Percentiles rank a stretch among this genome's conserved stretches.
Conservation (phyloP, 1,284 basidiomycete genomes). For the Gymnopus androsaceus region DNA sequence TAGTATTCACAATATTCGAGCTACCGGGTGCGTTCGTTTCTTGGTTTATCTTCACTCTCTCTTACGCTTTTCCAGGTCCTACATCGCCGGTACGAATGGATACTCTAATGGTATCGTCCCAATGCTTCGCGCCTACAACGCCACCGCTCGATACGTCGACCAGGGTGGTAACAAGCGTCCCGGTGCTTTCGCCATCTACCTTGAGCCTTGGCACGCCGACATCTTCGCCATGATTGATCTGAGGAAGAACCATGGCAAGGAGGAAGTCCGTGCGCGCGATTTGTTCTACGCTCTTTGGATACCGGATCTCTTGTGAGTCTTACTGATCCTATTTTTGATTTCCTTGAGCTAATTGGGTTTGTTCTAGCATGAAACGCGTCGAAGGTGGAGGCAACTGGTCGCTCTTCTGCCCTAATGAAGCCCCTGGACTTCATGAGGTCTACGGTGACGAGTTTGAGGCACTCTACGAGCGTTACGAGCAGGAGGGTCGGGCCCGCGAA, state of each 20-base stretch:
- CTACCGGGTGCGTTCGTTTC: conserved; percentile 71
- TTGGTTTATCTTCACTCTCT: conserved; percentile 17
- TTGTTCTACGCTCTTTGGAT: conserved; percentile 99
- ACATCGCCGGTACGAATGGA: conserved; percentile 95
- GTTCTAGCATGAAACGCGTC: conserved; percentile 85
- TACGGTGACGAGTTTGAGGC: conserved; percentile 92
- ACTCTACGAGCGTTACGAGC: conserved; percentile 90
- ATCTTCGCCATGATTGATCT: conserved; percentile 98
- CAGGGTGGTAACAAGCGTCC: conserved; percentile 99
- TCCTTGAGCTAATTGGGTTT: conserved; percentile 9
- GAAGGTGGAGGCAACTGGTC: conserved; percentile 91
- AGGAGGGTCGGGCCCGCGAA: conserved; percentile 86
- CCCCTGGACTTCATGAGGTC: conserved; percentile 88
- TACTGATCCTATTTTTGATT: neutral
- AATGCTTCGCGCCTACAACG: conserved; percentile 98
- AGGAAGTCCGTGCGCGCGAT: conserved; percentile 96
- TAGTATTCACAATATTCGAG: conserved; percentile 95
- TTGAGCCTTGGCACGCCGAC: conserved; percentile 98
- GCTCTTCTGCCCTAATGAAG: conserved; percentile 97
- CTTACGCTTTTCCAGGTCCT: conserved; percentile 52
- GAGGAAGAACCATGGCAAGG: conserved; percentile 99
- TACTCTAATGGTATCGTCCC: conserved; percentile 99
- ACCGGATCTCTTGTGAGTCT: conserved; percentile 88
- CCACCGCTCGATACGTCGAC: conserved; percentile 98
- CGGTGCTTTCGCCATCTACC: conserved; percentile 96